phyloP scores from a whole-genome alignment of 768 basidiomycete genomes.

The Russula lepida region DNA sequence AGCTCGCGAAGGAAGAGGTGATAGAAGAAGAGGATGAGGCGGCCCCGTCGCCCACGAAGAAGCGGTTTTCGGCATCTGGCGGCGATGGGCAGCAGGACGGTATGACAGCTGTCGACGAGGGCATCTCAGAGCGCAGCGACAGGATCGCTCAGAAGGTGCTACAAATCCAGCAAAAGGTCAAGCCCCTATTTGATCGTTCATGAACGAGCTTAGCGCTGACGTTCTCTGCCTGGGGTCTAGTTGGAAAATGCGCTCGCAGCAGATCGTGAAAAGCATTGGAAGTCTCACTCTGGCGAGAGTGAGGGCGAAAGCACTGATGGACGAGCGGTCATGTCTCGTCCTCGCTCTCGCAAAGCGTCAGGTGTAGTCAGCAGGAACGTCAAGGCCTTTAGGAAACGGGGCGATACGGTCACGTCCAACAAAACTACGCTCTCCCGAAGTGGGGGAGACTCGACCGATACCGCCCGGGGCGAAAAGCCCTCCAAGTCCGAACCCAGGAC shows the following conservation, averaged over 20 bases:
- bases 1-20: constrained; percentile 47
- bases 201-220: not conserved
- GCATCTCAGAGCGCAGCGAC: constrained; percentile 77
- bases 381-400: constrained; percentile 29
- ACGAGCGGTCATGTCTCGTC: constrained; percentile 14
- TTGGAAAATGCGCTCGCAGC: constrained; percentile 65
- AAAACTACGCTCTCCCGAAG: constrained; percentile 28
- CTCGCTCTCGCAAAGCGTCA: constrained; percentile 31
- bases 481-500: not conserved
- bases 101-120: constrained; percentile 81
- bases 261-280: constrained; percentile 41
- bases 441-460: constrained; percentile 22
- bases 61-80: constrained; percentile 69
- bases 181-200: constrained; percentile 19
- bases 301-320: constrained; percentile 37
- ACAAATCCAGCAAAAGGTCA: constrained; percentile 86
- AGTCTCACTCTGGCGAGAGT: constrained; percentile 39
- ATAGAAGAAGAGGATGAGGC: constrained; percentile 38
- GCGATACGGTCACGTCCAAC: constrained; percentile 53
- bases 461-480: constrained; percentile 27
- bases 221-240: constrained; percentile 31
- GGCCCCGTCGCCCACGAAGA: constrained; percentile 35
- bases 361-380: constrained; percentile 24
- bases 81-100: constrained; percentile 61
- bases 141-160: constrained; percentile 81